These are phyloP conservation scores for Glaciozyma martinii DNA, from an alignment of 768 basidiomycete species.

Conservation along the genomic window DNA sequence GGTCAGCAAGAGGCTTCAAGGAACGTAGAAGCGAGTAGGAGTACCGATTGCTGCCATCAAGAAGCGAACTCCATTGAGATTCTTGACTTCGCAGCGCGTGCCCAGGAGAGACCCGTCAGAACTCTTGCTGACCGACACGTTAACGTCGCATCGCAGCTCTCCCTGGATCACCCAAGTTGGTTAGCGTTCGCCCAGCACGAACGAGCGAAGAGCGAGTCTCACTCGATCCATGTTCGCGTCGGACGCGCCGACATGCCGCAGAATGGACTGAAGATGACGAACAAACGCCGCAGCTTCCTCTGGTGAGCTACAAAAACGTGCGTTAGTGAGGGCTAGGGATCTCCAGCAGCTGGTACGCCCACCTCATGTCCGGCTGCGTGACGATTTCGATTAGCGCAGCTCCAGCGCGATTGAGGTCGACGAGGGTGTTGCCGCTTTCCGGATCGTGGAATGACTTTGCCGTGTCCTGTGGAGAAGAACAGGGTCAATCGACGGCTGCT, in stretches of 20 bases:
- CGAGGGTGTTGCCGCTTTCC: constrained; percentile 45
- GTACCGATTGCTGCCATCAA: constrained; percentile 75
- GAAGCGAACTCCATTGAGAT: constrained; percentile 81
- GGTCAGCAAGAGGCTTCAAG: background rate
- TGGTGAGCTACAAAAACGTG: constrained; percentile 48
- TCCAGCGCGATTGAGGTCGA: constrained; percentile 88
- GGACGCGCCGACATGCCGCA: constrained; percentile 75
- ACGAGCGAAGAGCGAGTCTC: constrained; percentile 3
- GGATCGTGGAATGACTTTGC: constrained; percentile 61
- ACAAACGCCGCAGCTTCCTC: constrained; percentile 88
- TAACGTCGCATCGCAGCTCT: constrained; percentile 88
- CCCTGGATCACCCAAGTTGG: constrained; percentile 49
- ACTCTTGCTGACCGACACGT: constrained; percentile 72
- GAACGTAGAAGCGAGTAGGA: constrained; percentile 16
- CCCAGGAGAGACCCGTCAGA: constrained; percentile 47
- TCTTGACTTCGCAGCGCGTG: constrained; percentile 92
- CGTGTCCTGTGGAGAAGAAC: constrained; percentile 58
- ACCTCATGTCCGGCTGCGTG: constrained; percentile 82
- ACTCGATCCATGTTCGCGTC: constrained; percentile 98
- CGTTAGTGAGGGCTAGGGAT: background rate
- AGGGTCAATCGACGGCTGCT: background rate
- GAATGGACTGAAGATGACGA: constrained; percentile 63
- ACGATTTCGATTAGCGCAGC: constrained; percentile 90
- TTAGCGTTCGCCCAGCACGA: too few relatives aligned
- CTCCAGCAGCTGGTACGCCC: background rate